Conservation (phyloP, 2,329 filamentous ascomycete species). For the Seiridium unicorne region DNA sequence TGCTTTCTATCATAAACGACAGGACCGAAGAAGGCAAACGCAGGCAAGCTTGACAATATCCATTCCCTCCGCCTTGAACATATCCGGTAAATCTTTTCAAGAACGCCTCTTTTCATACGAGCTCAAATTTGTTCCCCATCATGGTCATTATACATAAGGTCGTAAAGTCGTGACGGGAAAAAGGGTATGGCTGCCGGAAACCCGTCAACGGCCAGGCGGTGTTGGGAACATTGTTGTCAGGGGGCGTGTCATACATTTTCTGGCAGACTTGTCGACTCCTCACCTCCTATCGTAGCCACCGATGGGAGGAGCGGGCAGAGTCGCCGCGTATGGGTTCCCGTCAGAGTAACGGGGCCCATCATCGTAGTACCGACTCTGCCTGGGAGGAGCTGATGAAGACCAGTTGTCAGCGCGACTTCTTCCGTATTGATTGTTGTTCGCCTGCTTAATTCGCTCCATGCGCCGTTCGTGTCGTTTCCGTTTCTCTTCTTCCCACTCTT, state of each 20-base stretch:
- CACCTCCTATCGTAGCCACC: conserved; percentile 34
- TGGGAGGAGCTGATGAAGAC: conserved; percentile 38
- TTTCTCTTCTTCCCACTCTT: conserved; percentile 49
- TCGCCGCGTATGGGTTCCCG: conserved; percentile 43
- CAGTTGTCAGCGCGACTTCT: conserved; percentile 44
- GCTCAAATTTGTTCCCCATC: conserved; percentile 6
- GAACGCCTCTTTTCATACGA: not conserved
- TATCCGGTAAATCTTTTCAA: conserved; percentile 12
- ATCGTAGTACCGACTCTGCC: conserved; percentile 35
- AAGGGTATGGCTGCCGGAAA: conserved; percentile 7
- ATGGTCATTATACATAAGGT: conserved; percentile 16
- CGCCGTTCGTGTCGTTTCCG: conserved; percentile 47
- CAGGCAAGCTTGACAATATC: conserved; percentile 7
- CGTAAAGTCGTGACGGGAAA: conserved; percentile 19
- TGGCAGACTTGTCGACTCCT: conserved; percentile 12
- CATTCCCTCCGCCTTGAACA: not conserved
- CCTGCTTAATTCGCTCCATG: conserved; percentile 32
- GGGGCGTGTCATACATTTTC: conserved; percentile 10
- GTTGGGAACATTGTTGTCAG: not conserved
- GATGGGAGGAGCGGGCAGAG: conserved; percentile 40
- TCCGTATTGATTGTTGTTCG: conserved; percentile 26
- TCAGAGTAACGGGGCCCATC: conserved; percentile 46
- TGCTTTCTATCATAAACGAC: conserved; percentile 18
- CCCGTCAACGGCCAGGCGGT: not conserved
- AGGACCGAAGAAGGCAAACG: conserved; percentile 6